Evolutionary conservation across 179 eudicot genomes (phyloP).

Genomic region (Camellia oleifera): DNA sequence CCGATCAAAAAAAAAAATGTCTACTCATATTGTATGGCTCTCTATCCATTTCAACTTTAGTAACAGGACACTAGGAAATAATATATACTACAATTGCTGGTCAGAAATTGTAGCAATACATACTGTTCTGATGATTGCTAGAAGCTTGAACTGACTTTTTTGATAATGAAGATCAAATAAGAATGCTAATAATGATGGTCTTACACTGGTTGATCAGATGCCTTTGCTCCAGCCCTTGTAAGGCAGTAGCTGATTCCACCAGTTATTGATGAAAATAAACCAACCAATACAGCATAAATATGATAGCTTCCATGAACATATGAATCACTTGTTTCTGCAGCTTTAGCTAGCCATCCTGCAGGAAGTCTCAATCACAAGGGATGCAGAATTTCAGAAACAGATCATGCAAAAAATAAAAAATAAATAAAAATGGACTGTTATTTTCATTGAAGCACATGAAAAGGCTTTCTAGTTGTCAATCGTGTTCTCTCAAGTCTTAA

Average conservation of each 20-base stretch:
- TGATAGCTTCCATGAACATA: conserved; percentile 29
- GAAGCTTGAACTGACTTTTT: too few relatives aligned
- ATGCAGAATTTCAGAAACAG: background rate
- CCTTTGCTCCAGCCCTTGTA: conserved; percentile 57
- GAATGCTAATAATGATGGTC: conserved; percentile 13
- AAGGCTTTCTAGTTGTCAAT: too few relatives aligned
- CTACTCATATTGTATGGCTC: background rate
- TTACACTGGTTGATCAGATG: conserved; percentile 65
- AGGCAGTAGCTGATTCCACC: conserved; percentile 59
- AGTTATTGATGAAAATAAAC: conserved; percentile 47
- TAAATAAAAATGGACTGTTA: too few relatives aligned
- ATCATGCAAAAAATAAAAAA: background rate
- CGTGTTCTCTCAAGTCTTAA: too few relatives aligned
- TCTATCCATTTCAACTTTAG: background rate
- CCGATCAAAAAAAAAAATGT: too few relatives aligned
- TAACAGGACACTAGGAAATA: background rate
- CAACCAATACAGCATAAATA: conserved; percentile 33
- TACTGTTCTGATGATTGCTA: too few relatives aligned
- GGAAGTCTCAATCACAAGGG: background rate
- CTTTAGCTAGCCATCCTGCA: conserved; percentile 32
- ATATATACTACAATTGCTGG: too few relatives aligned
- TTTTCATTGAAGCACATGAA: too few relatives aligned
- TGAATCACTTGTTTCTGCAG: conserved; percentile 28
- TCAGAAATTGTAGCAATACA: too few relatives aligned
- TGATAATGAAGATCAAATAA: conserved; percentile 11